Percentiles rank a stretch among this genome's conserved stretches.
These are phyloP conservation scores for Heliocybe sulcata DNA, from an alignment of 1,284 basidiomycete genomes.

Conservation along the genomic window DNA sequence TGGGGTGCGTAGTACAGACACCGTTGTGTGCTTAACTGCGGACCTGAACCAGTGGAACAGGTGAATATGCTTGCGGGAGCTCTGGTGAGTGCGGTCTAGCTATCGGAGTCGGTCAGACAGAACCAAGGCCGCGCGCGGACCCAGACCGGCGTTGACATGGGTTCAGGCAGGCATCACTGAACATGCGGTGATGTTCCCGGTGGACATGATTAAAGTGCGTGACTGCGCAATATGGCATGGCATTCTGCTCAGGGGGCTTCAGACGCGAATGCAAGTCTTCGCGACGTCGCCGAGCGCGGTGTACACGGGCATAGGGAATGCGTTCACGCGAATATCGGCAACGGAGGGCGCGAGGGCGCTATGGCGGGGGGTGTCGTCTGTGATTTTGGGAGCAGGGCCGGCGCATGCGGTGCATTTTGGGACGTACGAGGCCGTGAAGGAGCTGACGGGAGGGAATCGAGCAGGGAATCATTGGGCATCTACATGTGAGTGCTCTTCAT, in stretches of 20 bases:
- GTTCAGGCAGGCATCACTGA: conserved; percentile 94
- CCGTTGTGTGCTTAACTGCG: background rate
- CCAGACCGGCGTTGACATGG: background rate
- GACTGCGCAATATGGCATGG: conserved; percentile 5
- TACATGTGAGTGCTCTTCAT: conserved; percentile 57
- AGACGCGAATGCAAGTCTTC: conserved; percentile 99
- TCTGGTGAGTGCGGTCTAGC: conserved; percentile 51
- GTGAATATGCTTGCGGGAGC: conserved; percentile 98
- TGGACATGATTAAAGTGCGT: conserved; percentile 95
- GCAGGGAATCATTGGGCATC: conserved; percentile 77
- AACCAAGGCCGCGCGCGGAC: background rate
- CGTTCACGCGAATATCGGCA: conserved; percentile 84
- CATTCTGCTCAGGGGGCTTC: background rate
- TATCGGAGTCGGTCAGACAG: background rate
- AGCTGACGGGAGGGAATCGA: conserved; percentile 84
- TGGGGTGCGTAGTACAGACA: conserved; percentile 37
- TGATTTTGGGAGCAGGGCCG: conserved; percentile 95
- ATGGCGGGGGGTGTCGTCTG: conserved; percentile 97
- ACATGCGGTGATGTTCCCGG: conserved; percentile 97
- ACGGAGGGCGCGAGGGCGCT: conserved; percentile 89
- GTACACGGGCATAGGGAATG: conserved; percentile 86
- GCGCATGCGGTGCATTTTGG: conserved; percentile 99
- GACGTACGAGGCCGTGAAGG: conserved; percentile 92
- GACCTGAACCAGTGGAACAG: conserved; percentile 25
- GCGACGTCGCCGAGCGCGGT: conserved; percentile 76